phyloP scores from a whole-genome alignment of 306 rosid genomes.

The Vigna hirtella region DNA sequence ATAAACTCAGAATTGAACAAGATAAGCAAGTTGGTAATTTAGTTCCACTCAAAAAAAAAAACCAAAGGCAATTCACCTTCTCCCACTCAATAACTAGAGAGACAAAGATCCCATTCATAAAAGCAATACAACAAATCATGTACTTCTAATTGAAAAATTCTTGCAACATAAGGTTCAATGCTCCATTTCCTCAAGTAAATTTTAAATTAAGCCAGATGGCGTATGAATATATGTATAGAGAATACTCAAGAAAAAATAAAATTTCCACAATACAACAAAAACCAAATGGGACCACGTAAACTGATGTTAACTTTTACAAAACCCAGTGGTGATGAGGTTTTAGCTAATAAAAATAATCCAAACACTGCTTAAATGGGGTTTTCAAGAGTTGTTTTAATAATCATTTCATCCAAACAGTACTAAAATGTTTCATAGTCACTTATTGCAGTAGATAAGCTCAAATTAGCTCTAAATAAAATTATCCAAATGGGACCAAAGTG shows the following conservation, averaged over 20 bases:
- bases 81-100: background rate
- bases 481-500: background rate
- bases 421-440: background rate
- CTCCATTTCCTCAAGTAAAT: background rate
- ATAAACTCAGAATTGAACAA: slow-evolving; percentile 30
- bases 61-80: background rate
- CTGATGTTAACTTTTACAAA: background rate
- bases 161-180: background rate
- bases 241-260: background rate
- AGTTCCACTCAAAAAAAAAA: background rate
- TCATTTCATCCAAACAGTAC: slow-evolving; percentile 8
- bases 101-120: background rate
- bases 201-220: background rate
- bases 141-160: background rate
- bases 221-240: background rate
- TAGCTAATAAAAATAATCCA: background rate
- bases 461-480: slow-evolving; percentile 1
- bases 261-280: background rate
- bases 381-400: background rate
- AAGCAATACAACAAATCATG: background rate
- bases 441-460: slow-evolving; percentile 6
- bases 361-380: background rate
- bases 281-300: background rate
- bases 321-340: background rate
- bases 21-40: slow-evolving; percentile 19